phyloP scores from a whole-genome alignment of 208 protist genomes.

The Naegleria gruberi region DNA sequence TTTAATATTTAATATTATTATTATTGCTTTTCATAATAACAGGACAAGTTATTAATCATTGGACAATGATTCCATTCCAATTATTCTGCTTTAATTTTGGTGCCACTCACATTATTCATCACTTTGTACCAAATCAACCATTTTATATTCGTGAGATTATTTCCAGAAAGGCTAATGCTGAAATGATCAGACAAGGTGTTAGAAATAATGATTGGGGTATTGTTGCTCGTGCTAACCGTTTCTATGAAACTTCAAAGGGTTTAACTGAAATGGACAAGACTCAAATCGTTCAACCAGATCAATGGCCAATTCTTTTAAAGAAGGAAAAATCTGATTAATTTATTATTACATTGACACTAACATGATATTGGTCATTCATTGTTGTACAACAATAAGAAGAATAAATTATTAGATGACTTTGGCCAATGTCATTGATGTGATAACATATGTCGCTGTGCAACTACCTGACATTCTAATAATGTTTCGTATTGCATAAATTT shows the following conservation, averaged over 20 bases:
- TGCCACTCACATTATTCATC: slow-evolving; percentile 19
- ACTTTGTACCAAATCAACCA: slow-evolving; percentile 16
- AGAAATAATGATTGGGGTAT: background rate
- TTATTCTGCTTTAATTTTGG: slow-evolving; percentile 18
- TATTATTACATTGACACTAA: no score
- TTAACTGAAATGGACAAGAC: background rate
- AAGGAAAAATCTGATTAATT: no score
- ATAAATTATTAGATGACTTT: no score
- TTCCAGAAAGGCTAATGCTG: background rate
- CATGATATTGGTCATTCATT: no score
- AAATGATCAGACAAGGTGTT: background rate
- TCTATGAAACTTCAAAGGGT: background rate
- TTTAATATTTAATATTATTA: no score
- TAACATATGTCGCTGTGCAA: no score
- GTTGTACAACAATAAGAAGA: no score
- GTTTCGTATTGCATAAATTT: no score
- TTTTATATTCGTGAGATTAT: background rate
- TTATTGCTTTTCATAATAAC: no score
- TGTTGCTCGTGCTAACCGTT: background rate
- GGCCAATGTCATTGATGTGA: no score
- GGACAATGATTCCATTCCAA: background rate
- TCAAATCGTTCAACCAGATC: background rate
- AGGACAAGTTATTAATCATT: slow-evolving; percentile 19
- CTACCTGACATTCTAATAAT: no score
- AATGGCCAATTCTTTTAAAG: no score